Evolutionary conservation across 495 filamentous ascomycete species (phyloP), one percentile per base, ranked within the genome.

Genomic region (Aspergillus hancockii): DNA sequence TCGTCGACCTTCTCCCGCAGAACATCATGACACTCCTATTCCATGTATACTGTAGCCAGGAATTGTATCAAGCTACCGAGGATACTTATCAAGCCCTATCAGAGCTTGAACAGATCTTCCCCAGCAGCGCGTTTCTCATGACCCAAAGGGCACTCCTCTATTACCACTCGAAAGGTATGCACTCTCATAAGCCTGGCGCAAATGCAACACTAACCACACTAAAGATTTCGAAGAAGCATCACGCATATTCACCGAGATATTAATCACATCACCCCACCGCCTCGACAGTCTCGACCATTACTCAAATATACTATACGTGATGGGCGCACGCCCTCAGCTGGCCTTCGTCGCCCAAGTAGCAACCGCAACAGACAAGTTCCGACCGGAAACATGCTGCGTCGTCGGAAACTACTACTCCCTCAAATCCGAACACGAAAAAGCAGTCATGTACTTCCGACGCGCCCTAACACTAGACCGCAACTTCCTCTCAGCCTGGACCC

Each of bases 401-500:
- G 88, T 99, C 12, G 95, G 95, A 1, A 99, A 99, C 71, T 98
- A 98, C 79, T 98, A 97, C 75, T 91, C 90, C 0, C 73, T 97
- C 1, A 86, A 95, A 62, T 94, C 92, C 0, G 86, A 93, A 59
- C 95, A 99, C 69, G 95, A 99, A 71, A 99, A 99, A 67, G 95
- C 95, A 0, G 92, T 98, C 22, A 90, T 95, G 73, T 98, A 97
- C 74, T 99, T 99, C 79, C 90, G 95, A 5, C 90, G 95, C 18
- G 95, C 95, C 0, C 77, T 99, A n/a, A 97, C 91, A 2, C 81
- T 99, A 1, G 95, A 99, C 69, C 89, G 93, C 10, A 88, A 84
- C 43, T 99, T 93, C 63, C 79, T 96, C 31, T 93, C 90, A 5
- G 95, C 95, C 14, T 99, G 95, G 95, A 99, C 93, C 1, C 80